Evolutionary conservation across 768 basidiomycete genomes (phyloP), one percentile per base, ranked within the genome.

Genomic region (Trichaptum fuscoviolaceum): DNA sequence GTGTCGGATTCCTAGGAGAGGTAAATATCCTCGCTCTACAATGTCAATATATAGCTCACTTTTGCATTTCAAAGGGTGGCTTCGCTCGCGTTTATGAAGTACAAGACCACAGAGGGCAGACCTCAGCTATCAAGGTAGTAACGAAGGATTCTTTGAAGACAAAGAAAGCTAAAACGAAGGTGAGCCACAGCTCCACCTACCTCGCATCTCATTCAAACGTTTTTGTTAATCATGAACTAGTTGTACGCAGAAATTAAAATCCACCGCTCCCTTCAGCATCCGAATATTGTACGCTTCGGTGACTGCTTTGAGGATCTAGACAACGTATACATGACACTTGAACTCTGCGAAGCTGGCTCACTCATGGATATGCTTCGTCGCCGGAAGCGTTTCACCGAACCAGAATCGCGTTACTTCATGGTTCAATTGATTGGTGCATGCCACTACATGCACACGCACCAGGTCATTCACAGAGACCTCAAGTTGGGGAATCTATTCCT

Each of bases 221-320:
- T 52, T 52, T 52, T 27, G 63, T 72, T 6, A 73, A 62, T 18
- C 62, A 26, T 26, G 34, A 57, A 6, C 35, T 65, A 98, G 96
- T 86, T 99, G 60, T 99, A 95, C 73, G 96, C 96, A 67, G 96
- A 99, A 83, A 99, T 99, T 73, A 97, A 96, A 82, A 94, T 99
- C 62, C 96, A 99, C 77, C 88, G 90, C 67, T 89, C 93, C 17
- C 84, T 99, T 61, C 78, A 86, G 26, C 96, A 99, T 71, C 92
- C 95, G 20, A 96, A 99, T 76, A 93, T 99, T 69, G 95, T 98
- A 63, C 77, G 80, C 12, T 98, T 99, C 76, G 83, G 89, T 63
- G 95, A 97, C 70, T 96, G 95, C 77, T 99, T 98, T 73, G 96
- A 99, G 76, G 96, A 97, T 72, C 84, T 87, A 12, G 89, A 93